Percentiles rank a stretch among this genome's conserved stretches.
These are phyloP conservation scores for Schwanniomyces sp. DNA, from an alignment of 805 yeast genomes.

Conservation along the genomic window DNA sequence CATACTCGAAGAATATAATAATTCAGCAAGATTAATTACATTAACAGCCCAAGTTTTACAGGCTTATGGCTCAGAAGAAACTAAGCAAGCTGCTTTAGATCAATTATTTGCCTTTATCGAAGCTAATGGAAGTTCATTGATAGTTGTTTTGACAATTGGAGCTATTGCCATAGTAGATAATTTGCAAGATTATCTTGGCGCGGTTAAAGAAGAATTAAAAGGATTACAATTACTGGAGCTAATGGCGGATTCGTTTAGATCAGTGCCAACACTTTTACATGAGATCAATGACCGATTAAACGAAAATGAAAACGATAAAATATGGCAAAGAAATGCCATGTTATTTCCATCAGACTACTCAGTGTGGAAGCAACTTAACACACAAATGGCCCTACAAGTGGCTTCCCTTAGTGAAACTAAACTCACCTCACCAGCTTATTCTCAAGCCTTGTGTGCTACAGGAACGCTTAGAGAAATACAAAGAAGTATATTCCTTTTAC, in stretches of 20 bases:
- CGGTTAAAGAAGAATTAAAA: conserved; percentile 66
- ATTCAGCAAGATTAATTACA: conserved; percentile 65
- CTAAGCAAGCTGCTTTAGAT: conserved; percentile 80
- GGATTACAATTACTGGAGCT: conserved; percentile 47
- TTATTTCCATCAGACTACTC: conserved; percentile 69
- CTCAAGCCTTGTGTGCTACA: conserved; percentile 49
- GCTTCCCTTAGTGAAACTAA: conserved; percentile 52
- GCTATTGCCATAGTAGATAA: conserved; percentile 72
- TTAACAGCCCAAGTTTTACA: conserved; percentile 77
- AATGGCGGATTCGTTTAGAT: conserved; percentile 49
- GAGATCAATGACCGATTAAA: conserved; percentile 48
- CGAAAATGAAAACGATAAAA: conserved; percentile 13
- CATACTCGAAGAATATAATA: conserved; percentile 54
- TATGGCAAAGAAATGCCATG: conserved; percentile 72
- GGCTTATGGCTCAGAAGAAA: conserved; percentile 72
- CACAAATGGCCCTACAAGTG: conserved; percentile 55
- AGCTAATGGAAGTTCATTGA: conserved; percentile 61
- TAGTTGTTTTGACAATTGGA: conserved; percentile 73
- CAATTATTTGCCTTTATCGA: conserved; percentile 71
- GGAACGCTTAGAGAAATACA: conserved; percentile 58
- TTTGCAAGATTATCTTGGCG: conserved; percentile 56
- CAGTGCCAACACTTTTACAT: conserved; percentile 59
- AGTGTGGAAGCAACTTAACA: conserved; percentile 69
- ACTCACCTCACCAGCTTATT: conserved; percentile 50
- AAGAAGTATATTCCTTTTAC: conserved; percentile 65